Base-by-base conservation (phyloP, 2,329 filamentous ascomycete genomes). In the Arthroderma uncinatum region DNA sequence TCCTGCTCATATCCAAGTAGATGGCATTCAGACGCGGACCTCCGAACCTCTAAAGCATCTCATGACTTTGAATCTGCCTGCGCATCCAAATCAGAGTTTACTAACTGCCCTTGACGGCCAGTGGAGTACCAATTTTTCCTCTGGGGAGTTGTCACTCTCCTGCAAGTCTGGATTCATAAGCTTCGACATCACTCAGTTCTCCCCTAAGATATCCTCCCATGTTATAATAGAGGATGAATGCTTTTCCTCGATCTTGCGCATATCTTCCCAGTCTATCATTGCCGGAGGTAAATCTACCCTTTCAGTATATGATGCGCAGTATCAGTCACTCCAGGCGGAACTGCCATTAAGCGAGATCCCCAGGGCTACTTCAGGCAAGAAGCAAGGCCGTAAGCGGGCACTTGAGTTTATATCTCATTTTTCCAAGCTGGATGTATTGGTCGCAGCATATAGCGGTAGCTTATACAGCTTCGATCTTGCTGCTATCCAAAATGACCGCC, bases 221-320 rank as follows among this genome's bases (percentile, higher is more conserved):
- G 69, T 75, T 37, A 66, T 73, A 14, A 65, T 74, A 4, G 64
- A 64, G 2, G 62, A 68, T 30, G 70, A 72, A 34, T 57, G 63
- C 3, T 73, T 74, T 48, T 71, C 69, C 1, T 76, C 73, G 1
- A 62, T 73, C 33, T 69, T 75, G 67, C 72, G 73, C 30, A 66
- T 75, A 42, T 74, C 74, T 4, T 66, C 72, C 4, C 69, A 72
- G 48, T 70, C 70, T 12, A 68, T 76, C 10, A 73, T 76, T 54
- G 73, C 66, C 7, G 71, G 71, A 7, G 70, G 68, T 23, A 64
- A 71, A 39, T 73, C 72, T 14, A 64, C 71, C n/a, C 63, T 78
- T 23, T 73, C 71, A 1, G 62, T 77, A 5, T 74, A 76, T 56
- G 74, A 77, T 61, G 71, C 74, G n/a, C 71, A 74, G 52, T 77